These are phyloP conservation scores for Anisodus acutangulus DNA, from an alignment of 257 asterid genomes.

Conservation along the genomic window DNA sequence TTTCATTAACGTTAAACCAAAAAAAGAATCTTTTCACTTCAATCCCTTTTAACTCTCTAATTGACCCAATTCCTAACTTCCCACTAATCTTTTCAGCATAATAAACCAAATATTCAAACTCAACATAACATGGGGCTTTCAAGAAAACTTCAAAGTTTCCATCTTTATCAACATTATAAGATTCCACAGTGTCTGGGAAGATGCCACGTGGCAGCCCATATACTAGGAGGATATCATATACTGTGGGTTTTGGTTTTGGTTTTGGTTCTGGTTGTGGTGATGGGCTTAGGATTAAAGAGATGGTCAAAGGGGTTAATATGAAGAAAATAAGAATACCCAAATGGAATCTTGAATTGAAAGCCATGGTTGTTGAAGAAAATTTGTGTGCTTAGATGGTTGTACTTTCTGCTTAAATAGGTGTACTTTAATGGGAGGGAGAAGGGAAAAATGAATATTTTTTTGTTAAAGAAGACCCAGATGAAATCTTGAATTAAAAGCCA, in stretches of 20 bases:
- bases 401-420: too few relatives aligned
- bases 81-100: conserved; percentile 79
- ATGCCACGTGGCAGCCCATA: conserved; percentile 90
- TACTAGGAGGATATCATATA: conserved; percentile 63
- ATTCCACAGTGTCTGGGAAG: conserved; percentile 74
- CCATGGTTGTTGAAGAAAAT: conserved; percentile 27
- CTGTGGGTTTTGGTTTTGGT: conserved; percentile 48
- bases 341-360: conserved; percentile 31
- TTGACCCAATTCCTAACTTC: conserved; percentile 68
- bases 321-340: conserved; percentile 26
- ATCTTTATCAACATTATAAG: conserved; percentile 68
- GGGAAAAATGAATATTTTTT: too few relatives aligned
- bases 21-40: conserved; percentile 75
- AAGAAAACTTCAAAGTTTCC: conserved; percentile 74
- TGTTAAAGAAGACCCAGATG: too few relatives aligned
- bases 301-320: not conserved
- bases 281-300: conserved; percentile 25
- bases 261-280: conserved; percentile 11
- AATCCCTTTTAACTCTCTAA: conserved; percentile 68
- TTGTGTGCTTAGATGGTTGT: too few relatives aligned
- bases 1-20: conserved; percentile 91
- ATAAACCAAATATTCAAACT: conserved; percentile 81
- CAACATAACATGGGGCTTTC: conserved; percentile 68
- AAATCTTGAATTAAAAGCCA: conserved; percentile 18
- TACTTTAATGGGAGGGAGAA: not conserved